Conservation (phyloP, 2,329 filamentous ascomycete species). For the Colletotrichum zoysiae region DNA sequence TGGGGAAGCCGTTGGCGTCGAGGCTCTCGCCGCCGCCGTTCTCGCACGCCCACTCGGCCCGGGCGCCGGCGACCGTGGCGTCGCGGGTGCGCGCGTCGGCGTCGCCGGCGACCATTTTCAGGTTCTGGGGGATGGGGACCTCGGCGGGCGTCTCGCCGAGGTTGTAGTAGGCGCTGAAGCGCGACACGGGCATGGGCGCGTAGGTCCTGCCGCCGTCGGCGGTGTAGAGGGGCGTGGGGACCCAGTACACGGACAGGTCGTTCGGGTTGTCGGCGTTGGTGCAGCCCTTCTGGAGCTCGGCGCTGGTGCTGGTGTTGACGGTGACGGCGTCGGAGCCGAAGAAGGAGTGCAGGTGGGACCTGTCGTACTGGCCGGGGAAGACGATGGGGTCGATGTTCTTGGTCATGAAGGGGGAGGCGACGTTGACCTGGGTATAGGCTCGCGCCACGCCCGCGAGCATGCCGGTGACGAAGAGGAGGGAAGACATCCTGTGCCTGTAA, state of each 20-base stretch:
- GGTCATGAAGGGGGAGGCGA: constrained; percentile 47
- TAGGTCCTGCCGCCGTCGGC: constrained; percentile 48
- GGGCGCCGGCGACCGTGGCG: constrained; percentile 42
- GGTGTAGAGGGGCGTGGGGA: constrained; percentile 57
- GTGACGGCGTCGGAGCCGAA: constrained; percentile 53
- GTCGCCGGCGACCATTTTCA: constrained; percentile 56
- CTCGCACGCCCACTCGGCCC: constrained; percentile 50
- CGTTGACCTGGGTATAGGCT: constrained; percentile 46
- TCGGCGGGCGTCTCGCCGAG: constrained; percentile 55
- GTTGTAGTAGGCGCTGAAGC: constrained; percentile 63
- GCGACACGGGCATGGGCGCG: constrained; percentile 50
- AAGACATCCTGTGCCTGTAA: constrained; percentile 41
- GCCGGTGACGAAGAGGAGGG: constrained; percentile 37
- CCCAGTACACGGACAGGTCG: constrained; percentile 61
- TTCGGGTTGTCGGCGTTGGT: constrained; percentile 61
- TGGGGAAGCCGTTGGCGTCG: constrained; percentile 75
- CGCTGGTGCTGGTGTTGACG: constrained; percentile 48
- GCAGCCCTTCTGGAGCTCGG: constrained; percentile 58
- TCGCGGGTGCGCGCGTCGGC: constrained; percentile 58
- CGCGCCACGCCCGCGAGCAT: constrained; percentile 40
- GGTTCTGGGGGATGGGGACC: constrained; percentile 59
- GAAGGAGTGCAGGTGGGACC: constrained; percentile 53
- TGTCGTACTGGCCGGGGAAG: constrained; percentile 48
- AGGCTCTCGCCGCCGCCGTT: constrained; percentile 49
- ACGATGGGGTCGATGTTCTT: constrained; percentile 53